These are phyloP conservation scores for Hypoxylon cercidicola DNA, from an alignment of 495 filamentous ascomycete genomes.

Conservation along the genomic window DNA sequence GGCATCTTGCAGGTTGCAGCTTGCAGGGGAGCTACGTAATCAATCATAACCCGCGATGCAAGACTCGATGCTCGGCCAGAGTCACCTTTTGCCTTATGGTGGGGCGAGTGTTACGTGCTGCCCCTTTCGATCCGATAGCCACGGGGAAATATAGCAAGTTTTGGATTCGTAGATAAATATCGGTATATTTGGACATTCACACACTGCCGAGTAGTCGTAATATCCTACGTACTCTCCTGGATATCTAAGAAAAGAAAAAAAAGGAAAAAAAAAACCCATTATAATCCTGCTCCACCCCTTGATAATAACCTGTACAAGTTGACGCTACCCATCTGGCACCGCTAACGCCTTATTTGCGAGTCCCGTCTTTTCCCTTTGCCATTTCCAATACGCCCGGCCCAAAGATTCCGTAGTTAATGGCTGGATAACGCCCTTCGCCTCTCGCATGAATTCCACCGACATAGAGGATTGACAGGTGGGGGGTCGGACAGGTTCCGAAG, in stretches of 20 bases:
- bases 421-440: no score
- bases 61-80: slow-evolving; percentile 2
- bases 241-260: slow-evolving; percentile 7
- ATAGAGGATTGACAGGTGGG: no score
- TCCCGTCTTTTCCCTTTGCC: slow-evolving; percentile 14
- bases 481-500: no score
- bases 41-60: slow-evolving; percentile 24
- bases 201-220: background rate
- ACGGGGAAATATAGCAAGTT: background rate
- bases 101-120: no score
- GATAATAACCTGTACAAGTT: slow-evolving; percentile 7
- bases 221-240: slow-evolving; percentile 14
- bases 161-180: slow-evolving; percentile 1
- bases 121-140: no score
- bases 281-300: slow-evolving; percentile 10
- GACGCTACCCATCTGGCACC: slow-evolving; percentile 10
- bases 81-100: background rate
- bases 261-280: slow-evolving; percentile 19
- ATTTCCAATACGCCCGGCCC: background rate
- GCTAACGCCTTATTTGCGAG: slow-evolving; percentile 12
- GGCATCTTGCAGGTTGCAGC: slow-evolving; percentile 63
- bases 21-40: slow-evolving; percentile 22
- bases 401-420: background rate
- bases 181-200: slow-evolving; percentile 28
- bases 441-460: no score